A percentile compares a stretch with the other conserved stretches of the same genome.
Evolutionary conservation across 2,329 filamentous ascomycete species (phyloP).

Genomic region (Fonsecaea nubica): DNA sequence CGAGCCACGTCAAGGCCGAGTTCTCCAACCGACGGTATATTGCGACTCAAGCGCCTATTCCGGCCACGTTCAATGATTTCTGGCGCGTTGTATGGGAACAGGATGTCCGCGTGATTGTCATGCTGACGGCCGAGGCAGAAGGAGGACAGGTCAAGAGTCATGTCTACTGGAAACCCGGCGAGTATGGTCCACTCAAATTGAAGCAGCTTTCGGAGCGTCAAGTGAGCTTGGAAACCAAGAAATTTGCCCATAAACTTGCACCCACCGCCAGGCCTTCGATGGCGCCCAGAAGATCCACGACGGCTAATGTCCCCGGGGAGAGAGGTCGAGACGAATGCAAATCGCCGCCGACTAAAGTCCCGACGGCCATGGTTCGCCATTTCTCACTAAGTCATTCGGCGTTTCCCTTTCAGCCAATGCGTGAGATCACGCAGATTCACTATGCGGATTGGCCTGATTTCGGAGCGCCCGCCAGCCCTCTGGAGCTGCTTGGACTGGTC

Average conservation of each 20-base stretch:
- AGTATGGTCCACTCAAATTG: slow-evolving; percentile 78
- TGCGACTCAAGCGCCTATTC: slow-evolving; percentile 90
- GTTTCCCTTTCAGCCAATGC: slow-evolving; percentile 81
- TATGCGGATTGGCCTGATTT: slow-evolving; percentile 98
- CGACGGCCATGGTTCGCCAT: slow-evolving; percentile 83
- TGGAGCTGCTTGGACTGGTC: slow-evolving; percentile 85
- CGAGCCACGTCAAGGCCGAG: slow-evolving; percentile 80
- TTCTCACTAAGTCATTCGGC: slow-evolving; percentile 79
- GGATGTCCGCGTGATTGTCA: slow-evolving; percentile 91
- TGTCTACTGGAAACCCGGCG: slow-evolving; percentile 82
- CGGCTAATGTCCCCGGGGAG: slow-evolving; percentile 40
- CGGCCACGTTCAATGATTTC: slow-evolving; percentile 93
- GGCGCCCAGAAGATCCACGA: slow-evolving; percentile 48
- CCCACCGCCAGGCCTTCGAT: slow-evolving; percentile 47
- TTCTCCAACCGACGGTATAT: slow-evolving; percentile 92
- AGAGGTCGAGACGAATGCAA: slow-evolving; percentile 41
- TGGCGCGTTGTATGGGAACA: slow-evolving; percentile 98
- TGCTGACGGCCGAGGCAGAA: slow-evolving; percentile 93
- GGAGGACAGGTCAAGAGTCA: slow-evolving; percentile 94
- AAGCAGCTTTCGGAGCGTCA: slow-evolving; percentile 81
- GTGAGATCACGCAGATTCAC: slow-evolving; percentile 92
- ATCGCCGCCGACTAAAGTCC: slow-evolving; percentile 58
- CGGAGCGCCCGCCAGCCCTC: slow-evolving; percentile 86
- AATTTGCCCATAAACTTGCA: slow-evolving; percentile 52
- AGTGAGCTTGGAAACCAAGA: slow-evolving; percentile 72